These are phyloP conservation scores for Phytophthora podocarpi DNA, from an alignment of 352 stramenopile species.

Conservation along the genomic window DNA sequence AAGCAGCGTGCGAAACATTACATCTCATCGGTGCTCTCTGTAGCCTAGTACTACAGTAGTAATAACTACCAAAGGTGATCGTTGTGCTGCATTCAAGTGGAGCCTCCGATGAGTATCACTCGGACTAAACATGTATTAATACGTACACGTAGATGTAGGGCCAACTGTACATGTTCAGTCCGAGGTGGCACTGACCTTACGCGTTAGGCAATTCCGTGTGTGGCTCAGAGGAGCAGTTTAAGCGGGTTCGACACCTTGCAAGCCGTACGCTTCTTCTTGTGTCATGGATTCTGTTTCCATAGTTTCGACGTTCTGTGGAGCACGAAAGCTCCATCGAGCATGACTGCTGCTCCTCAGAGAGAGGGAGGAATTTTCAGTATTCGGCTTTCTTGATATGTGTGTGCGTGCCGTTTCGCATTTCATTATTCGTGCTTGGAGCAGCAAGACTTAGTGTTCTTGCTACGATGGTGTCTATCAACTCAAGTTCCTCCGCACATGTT, in stretches of 20 bases:
- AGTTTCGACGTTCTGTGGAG: constrained; percentile 22
- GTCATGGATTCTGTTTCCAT: constrained; percentile 24
- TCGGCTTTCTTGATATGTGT: neutral
- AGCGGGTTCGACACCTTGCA: constrained; percentile 10
- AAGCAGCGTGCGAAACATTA: neutral
- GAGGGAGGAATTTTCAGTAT: neutral
- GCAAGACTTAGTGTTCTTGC: neutral
- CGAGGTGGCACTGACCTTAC: constrained; percentile 8
- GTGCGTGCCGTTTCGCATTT: constrained; percentile 20
- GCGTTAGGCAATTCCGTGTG: constrained; percentile 26
- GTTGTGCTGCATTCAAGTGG: neutral
- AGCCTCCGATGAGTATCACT: too few species aligned
- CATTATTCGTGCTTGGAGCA: constrained; percentile 17
- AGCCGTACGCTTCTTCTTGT: constrained; percentile 16
- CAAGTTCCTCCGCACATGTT: constrained; percentile 4
- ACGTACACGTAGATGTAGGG: too few species aligned
- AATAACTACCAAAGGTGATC: constrained; percentile 7
- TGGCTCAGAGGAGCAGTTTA: constrained; percentile 16
- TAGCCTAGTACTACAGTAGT: neutral
- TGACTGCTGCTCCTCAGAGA: neutral
- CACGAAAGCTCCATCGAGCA: neutral
- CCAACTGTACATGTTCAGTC: constrained; percentile 14
- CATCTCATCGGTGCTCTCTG: neutral
- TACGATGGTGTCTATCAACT: constrained; percentile 23
- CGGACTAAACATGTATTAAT: too few species aligned